Evolutionary conservation across 768 basidiomycete genomes (phyloP).

Genomic region (Tremella fuciformis): DNA sequence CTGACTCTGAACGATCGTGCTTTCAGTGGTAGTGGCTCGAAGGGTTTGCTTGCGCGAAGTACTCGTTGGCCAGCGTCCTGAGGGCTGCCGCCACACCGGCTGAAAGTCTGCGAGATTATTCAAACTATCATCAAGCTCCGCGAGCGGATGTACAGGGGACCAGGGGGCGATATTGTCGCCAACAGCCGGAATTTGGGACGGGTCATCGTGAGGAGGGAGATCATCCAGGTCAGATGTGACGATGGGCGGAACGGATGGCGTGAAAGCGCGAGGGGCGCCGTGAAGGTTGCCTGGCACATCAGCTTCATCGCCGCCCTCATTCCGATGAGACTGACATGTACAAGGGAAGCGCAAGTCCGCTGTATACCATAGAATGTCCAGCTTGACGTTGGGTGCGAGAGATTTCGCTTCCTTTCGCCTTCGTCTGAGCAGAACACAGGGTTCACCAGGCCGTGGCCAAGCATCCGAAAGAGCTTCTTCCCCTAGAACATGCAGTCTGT

Average conservation of each 20-base stretch:
- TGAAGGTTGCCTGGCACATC: conserved; percentile 15
- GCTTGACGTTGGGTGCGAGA: background rate
- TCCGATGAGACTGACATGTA: conserved; percentile 24
- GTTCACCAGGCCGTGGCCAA: conserved; percentile 11
- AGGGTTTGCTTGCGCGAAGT: background rate
- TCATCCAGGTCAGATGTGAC: conserved; percentile 3
- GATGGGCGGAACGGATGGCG: conserved; percentile 12
- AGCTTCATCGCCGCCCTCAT: background rate
- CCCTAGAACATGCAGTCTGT: background rate
- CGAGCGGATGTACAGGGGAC: background rate
- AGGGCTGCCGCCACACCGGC: conserved; percentile 5
- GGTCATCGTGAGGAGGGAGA: conserved; percentile 12
- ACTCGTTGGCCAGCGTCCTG: background rate
- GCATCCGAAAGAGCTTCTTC: conserved; percentile 22
- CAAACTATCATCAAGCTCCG: conserved; percentile 25
- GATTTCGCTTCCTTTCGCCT: background rate
- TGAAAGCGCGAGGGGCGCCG: background rate
- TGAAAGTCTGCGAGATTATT: conserved; percentile 31
- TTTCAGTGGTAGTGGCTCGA: background rate
- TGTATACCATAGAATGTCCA: conserved; percentile 30
- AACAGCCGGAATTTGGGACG: conserved; percentile 12
- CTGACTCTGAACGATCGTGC: background rate
- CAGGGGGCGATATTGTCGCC: conserved; percentile 7
- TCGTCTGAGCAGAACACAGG: background rate
- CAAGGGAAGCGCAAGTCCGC: conserved; percentile 27